phyloP scores from a whole-genome alignment of 192 early-diverging fungal genomes.

The Umbelopsis sp. region DNA sequence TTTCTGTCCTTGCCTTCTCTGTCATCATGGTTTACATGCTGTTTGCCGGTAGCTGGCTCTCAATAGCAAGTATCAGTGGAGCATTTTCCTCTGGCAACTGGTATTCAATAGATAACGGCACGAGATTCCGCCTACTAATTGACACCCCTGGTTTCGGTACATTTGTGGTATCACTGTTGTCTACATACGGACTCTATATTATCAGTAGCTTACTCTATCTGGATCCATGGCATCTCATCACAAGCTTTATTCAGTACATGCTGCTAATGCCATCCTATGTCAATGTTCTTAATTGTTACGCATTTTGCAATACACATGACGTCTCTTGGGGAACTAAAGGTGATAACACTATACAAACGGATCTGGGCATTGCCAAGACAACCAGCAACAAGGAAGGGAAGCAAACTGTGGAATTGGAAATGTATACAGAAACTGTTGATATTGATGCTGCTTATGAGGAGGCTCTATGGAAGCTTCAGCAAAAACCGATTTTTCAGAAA shows the following conservation, averaged over 20 bases:
- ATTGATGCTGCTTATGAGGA: slow-evolving; percentile 52
- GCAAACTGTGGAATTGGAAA: slow-evolving; percentile 47
- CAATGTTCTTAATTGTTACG: slow-evolving; percentile 67
- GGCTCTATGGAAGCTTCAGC: slow-evolving; percentile 29
- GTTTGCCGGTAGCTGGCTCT: slow-evolving; percentile 55
- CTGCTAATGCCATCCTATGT: slow-evolving; percentile 78
- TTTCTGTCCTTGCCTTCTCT: slow-evolving; percentile 49
- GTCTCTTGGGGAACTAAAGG: slow-evolving; percentile 88
- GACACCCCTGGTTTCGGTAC: slow-evolving; percentile 49
- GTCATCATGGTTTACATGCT: slow-evolving; percentile 56
- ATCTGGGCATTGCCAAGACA: slow-evolving; percentile 52
- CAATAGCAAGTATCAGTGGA: slow-evolving; percentile 40
- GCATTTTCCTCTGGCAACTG: slow-evolving; percentile 22
- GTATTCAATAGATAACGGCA: not conserved
- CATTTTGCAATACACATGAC: slow-evolving; percentile 63
- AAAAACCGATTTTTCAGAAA: slow-evolving; percentile 40
- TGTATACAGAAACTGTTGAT: slow-evolving; percentile 45
- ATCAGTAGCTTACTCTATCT: slow-evolving; percentile 65
- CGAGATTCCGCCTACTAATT: slow-evolving; percentile 9
- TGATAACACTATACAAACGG: slow-evolving; percentile 54
- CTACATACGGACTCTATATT: slow-evolving; percentile 80
- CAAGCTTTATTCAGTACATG: slow-evolving; percentile 70
- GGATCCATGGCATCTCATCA: slow-evolving; percentile 84
- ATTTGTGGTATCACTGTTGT: slow-evolving; percentile 61
- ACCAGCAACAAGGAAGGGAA: slow-evolving; percentile 30